These are phyloP conservation scores for Hypoxylon crocopeplum DNA, from an alignment of 495 filamentous ascomycete genomes.

Conservation along the genomic window DNA sequence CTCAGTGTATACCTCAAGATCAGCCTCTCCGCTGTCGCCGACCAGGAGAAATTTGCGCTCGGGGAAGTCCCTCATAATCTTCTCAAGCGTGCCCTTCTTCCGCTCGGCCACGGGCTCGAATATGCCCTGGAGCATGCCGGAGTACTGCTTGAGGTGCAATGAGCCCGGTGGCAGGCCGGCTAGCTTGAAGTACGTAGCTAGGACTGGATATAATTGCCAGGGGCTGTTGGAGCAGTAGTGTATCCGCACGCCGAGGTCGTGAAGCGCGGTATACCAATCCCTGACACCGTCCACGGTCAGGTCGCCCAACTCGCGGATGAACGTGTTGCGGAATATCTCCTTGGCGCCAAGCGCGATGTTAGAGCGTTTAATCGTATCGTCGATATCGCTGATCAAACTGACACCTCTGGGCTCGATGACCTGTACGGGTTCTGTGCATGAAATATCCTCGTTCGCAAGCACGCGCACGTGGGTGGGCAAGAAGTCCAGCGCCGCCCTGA, in stretches of 20 bases:
- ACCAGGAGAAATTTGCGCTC: constrained; percentile 88
- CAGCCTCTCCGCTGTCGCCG: constrained; percentile 94
- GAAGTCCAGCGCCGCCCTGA: constrained; percentile 82
- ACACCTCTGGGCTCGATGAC: constrained; percentile 82
- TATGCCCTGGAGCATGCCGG: constrained; percentile 94
- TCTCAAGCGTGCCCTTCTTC: constrained; percentile 86
- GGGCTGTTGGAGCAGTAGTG: constrained; percentile 95
- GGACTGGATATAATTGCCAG: constrained; percentile 92
- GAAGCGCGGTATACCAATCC: constrained; percentile 84
- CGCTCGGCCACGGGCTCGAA: constrained; percentile 96
- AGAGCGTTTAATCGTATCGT: constrained; percentile 97
- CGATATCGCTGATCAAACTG: constrained; percentile 95
- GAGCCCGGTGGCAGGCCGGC: constrained; percentile 85
- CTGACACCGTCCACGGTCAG: constrained; percentile 83
- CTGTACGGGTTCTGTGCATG: constrained; percentile 73
- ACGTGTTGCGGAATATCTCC: constrained; percentile 95
- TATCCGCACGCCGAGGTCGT: constrained; percentile 79
- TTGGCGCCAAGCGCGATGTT: constrained; percentile 84
- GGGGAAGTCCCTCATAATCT: constrained; percentile 87
- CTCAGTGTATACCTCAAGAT: constrained; percentile 96
- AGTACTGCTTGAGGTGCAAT: constrained; percentile 94
- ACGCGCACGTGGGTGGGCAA: constrained; percentile 88
- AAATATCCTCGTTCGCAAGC: constrained; percentile 84
- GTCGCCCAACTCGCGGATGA: constrained; percentile 83
- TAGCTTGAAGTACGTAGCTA: constrained; percentile 79